Conservation (phyloP, 495 filamentous ascomycete genomes). For the Physcia stellaris region DNA sequence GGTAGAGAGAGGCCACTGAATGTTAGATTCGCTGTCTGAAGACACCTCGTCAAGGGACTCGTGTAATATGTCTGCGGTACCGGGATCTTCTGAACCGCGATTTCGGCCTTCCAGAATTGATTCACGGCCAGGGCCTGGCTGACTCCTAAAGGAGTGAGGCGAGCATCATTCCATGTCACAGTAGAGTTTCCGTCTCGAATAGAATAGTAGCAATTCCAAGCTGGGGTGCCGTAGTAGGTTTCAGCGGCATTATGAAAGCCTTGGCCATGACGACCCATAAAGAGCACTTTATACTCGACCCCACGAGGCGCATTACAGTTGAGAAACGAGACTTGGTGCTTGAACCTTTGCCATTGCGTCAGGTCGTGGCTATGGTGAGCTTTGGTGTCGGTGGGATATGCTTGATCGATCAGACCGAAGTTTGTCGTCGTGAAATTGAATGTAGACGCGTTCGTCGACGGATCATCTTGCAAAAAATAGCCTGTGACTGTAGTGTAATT, state of each 20-base stretch:
- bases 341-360: conserved; percentile 56
- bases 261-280: conserved; percentile 56
- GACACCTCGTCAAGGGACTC: conserved; percentile 53
- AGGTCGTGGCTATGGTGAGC: conserved; percentile 18
- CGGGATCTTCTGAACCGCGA: conserved; percentile 41
- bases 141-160: conserved; percentile 46
- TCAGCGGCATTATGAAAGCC: conserved; percentile 60
- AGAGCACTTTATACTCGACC: conserved; percentile 54
- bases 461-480: conserved; percentile 59
- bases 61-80: conserved; percentile 52
- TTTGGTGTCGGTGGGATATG: conserved; percentile 35
- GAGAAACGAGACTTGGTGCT: conserved; percentile 36
- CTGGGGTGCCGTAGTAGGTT: conserved; percentile 47
- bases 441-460: conserved; percentile 39
- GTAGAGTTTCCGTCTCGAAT: conserved; percentile 52
- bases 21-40: conserved; percentile 48
- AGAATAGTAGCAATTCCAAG: conserved; percentile 68
- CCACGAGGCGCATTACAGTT: conserved; percentile 32
- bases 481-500: conserved; percentile 53
- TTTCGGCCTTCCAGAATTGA: conserved; percentile 45
- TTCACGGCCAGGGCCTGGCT: conserved; percentile 48
- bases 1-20: conserved; percentile 44
- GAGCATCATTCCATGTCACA: conserved; percentile 54
- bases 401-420: conserved; percentile 50
- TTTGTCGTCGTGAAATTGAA: conserved; percentile 51